These are phyloP conservation scores for Bacterosira constricta DNA, from an alignment of 108 stramenopile species.

Conservation along the genomic window DNA sequence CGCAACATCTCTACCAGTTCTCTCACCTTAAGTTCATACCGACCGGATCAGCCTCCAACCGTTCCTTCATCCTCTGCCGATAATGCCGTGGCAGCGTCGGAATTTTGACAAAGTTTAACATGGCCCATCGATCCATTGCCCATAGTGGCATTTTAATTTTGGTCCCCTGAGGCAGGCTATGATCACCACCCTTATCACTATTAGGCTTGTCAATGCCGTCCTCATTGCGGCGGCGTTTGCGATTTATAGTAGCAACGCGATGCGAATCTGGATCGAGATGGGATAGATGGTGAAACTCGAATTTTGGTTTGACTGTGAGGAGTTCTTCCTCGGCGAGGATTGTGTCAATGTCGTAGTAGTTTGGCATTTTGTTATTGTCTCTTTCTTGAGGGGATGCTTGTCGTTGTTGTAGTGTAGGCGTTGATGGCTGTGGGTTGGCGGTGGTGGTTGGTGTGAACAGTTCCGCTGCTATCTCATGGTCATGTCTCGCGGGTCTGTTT, in stretches of 20 bases:
- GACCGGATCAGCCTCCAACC: constrained; percentile 71
- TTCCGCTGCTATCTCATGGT: too few species aligned
- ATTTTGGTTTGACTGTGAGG: constrained; percentile 78
- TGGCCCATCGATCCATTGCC: constrained; percentile 80
- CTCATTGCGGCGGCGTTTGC: constrained; percentile 25
- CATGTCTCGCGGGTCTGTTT: too few species aligned
- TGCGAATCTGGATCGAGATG: constrained; percentile 80
- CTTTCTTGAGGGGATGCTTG: too few species aligned
- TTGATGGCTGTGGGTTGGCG: too few species aligned
- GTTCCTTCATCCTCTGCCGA: constrained; percentile 69
- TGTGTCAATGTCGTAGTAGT: constrained; percentile 91
- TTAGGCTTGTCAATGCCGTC: constrained; percentile 10
- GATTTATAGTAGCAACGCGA: constrained; percentile 9
- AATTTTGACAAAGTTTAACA: constrained; percentile 64
- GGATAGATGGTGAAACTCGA: constrained; percentile 81
- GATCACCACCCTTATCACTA: not conserved
- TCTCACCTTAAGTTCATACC: constrained; percentile 70
- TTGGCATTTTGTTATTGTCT: constrained; percentile 21
- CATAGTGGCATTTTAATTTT: constrained; percentile 82
- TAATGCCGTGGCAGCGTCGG: constrained; percentile 63
- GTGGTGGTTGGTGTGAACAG: too few species aligned
- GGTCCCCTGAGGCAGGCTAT: constrained; percentile 52
- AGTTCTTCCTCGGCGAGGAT: constrained; percentile 96
- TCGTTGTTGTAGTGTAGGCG: too few species aligned
- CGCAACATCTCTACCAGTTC: not conserved